Evolutionary conservation across 2,329 filamentous ascomycete species (phyloP).

Genomic region (Aspergillus carbonarius): DNA sequence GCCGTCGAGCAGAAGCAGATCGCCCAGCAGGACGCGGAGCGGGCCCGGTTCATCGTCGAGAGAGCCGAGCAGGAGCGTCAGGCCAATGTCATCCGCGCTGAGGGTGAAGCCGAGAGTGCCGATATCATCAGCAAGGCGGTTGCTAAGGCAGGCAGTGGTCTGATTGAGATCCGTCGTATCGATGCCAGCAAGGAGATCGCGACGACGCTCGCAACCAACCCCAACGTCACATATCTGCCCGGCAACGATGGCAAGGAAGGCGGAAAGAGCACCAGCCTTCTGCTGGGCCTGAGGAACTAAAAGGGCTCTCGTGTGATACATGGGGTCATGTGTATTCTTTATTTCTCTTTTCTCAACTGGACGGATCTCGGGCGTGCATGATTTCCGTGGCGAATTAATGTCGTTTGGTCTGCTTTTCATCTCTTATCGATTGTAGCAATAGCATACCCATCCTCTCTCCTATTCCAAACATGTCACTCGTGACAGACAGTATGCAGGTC

Average conservation of each 20-base stretch:
- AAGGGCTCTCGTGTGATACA: slow-evolving; percentile 1
- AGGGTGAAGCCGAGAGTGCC: slow-evolving; percentile 95
- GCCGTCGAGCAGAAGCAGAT: slow-evolving; percentile 99
- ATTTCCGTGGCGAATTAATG: slow-evolving; percentile 28
- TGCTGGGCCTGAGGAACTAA: slow-evolving; percentile 64
- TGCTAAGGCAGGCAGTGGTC: slow-evolving; percentile 85
- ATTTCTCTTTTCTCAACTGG: slow-evolving; percentile 18
- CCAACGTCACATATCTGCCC: slow-evolving; percentile 93
- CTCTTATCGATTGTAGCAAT: slow-evolving; percentile 27
- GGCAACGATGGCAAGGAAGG: slow-evolving; percentile 61
- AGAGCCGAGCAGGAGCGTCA: slow-evolving; percentile 98
- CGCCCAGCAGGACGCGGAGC: slow-evolving; percentile 96
- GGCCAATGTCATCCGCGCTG: slow-evolving; percentile 95
- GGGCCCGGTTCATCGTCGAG: slow-evolving; percentile 97
- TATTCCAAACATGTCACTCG: not conserved
- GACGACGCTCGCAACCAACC: slow-evolving; percentile 81
- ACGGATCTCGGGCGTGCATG: slow-evolving; percentile 29
- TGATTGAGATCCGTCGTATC: slow-evolving; percentile 95
- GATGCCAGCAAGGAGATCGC: slow-evolving; percentile 97
- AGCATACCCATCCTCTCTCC: slow-evolving; percentile 26
- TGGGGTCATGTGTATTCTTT: slow-evolving; percentile 19
- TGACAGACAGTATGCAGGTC: not conserved
- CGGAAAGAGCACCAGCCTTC: slow-evolving; percentile 64
- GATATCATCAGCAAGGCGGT: slow-evolving; percentile 95
- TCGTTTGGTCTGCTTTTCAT: slow-evolving; percentile 24